Evolutionary conservation across 805 yeast genomes (phyloP).

Genomic region (Candida boidinii): DNA sequence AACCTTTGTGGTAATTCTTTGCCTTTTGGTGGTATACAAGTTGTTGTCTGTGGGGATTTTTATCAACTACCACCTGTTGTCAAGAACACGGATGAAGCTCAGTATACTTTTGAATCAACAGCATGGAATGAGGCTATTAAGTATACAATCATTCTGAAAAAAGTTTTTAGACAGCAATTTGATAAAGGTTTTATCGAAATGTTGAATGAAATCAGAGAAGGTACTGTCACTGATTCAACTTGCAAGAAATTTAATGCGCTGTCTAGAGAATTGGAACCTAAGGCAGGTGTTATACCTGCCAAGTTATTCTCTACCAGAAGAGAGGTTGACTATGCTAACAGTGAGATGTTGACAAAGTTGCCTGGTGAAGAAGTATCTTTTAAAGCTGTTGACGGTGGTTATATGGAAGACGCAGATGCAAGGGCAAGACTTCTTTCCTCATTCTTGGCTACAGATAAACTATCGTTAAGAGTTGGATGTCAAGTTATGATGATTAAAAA

Average conservation of each 20-base stretch:
- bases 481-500: conserved; percentile 82
- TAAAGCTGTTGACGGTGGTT: conserved; percentile 49
- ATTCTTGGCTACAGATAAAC: conserved; percentile 51
- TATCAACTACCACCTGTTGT: conserved; percentile 74
- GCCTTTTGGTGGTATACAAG: conserved; percentile 79
- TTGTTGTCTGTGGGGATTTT: conserved; percentile 74
- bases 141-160: conserved; percentile 48
- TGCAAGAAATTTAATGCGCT: conserved; percentile 41
- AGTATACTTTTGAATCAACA: conserved; percentile 57
- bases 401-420: conserved; percentile 27
- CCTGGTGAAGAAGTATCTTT: conserved; percentile 36
- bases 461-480: conserved; percentile 58
- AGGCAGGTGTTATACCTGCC: conserved; percentile 62
- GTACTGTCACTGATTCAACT: conserved; percentile 42
- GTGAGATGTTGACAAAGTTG: conserved; percentile 34
- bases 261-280: conserved; percentile 38
- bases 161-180: conserved; percentile 71
- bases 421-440: conserved; percentile 40
- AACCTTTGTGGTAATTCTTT: conserved; percentile 31
- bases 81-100: conserved; percentile 21
- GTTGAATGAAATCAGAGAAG: conserved; percentile 69
- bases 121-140: conserved; percentile 56
- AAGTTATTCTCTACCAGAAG: conserved; percentile 64
- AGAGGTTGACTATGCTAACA: conserved; percentile 66
- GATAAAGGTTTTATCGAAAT: conserved; percentile 62